A percentile compares a stretch with the other conserved stretches of the same genome.
Conservation (phyloP, 2,329 filamentous ascomycete genomes). For the Laburnicola sp. region DNA sequence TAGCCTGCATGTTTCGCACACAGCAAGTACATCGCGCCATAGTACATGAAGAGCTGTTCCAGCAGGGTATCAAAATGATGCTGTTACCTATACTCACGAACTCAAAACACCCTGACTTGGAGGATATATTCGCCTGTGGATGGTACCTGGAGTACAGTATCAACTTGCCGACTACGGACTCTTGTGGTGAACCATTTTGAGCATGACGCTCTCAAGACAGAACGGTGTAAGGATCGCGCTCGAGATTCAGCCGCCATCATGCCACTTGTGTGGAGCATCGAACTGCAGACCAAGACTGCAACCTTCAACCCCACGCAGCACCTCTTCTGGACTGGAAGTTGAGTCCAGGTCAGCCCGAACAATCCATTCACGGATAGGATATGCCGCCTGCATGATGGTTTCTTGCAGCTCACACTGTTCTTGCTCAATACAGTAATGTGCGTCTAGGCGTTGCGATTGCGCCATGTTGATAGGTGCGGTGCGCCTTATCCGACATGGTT, state of each 20-base stretch:
- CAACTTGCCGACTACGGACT: slow-evolving; percentile 13
- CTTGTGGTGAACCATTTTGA: slow-evolving; percentile 1
- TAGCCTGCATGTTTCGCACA: slow-evolving; percentile 16
- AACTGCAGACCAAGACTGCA: background rate
- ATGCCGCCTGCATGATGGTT: background rate
- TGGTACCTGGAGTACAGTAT: slow-evolving; percentile 9
- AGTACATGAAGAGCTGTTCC: slow-evolving; percentile 8
- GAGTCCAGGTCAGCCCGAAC: slow-evolving; percentile 2
- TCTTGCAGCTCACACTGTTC: background rate
- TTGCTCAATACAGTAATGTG: background rate
- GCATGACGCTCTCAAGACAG: slow-evolving; percentile 20
- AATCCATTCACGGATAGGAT: background rate
- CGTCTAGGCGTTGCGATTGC: slow-evolving; percentile 6
- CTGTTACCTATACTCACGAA: background rate
- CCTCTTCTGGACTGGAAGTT: background rate
- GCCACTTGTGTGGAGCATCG: slow-evolving; percentile 6
- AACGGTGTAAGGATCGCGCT: slow-evolving; percentile 13
- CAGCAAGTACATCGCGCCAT: slow-evolving; percentile 12
- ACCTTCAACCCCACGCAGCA: background rate
- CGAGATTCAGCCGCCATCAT: slow-evolving; percentile 28
- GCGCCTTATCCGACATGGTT: slow-evolving; percentile 17
- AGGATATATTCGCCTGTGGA: slow-evolving; percentile 28
- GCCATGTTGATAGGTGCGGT: slow-evolving; percentile 3
- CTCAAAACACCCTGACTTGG: slow-evolving; percentile 2
- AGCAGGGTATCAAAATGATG: background rate